Percentiles rank a stretch among this genome's conserved stretches.
These are phyloP conservation scores for Ceratocystis destructans DNA, from an alignment of 2,329 filamentous ascomycete genomes.

Conservation along the genomic window DNA sequence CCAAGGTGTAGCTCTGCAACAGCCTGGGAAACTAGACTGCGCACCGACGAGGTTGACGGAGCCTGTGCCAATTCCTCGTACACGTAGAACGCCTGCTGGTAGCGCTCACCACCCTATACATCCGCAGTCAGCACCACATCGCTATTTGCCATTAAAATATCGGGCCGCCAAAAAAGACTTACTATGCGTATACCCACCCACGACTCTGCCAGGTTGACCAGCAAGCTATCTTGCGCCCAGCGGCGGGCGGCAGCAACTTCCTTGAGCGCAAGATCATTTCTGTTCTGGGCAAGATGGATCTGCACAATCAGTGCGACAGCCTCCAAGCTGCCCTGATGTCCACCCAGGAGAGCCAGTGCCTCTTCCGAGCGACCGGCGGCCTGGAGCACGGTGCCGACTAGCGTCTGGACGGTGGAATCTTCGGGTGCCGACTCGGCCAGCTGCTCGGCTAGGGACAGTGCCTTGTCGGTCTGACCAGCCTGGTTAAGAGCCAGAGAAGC, in stretches of 20 bases:
- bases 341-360: slow-evolving; percentile 62
- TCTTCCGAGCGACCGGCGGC: slow-evolving; percentile 70
- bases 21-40: slow-evolving; percentile 72
- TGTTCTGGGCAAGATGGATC: slow-evolving; percentile 83
- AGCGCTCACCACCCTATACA: slow-evolving; percentile 73
- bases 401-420: slow-evolving; percentile 67
- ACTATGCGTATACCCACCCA: slow-evolving; percentile 87
- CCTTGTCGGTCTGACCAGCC: slow-evolving; percentile 46
- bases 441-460: slow-evolving; percentile 49
- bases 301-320: slow-evolving; percentile 81
- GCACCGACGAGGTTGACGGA: slow-evolving; percentile 61
- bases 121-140: too few species aligned
- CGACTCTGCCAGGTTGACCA: slow-evolving; percentile 88
- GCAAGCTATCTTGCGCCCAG: slow-evolving; percentile 88
- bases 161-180: slow-evolving; percentile 26
- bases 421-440: slow-evolving; percentile 54
- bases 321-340: slow-evolving; percentile 71
- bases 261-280: slow-evolving; percentile 78
- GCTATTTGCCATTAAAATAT: background rate
- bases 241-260: slow-evolving; percentile 74
- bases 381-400: slow-evolving; percentile 71
- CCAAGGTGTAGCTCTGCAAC: slow-evolving; percentile 85
- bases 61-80: slow-evolving; percentile 91
- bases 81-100: slow-evolving; percentile 94
- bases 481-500: slow-evolving; percentile 57